Percentiles rank a stretch among this genome's conserved stretches.
Conservation (phyloP, 1,284 basidiomycete genomes). For the Inonotus hispidus region DNA sequence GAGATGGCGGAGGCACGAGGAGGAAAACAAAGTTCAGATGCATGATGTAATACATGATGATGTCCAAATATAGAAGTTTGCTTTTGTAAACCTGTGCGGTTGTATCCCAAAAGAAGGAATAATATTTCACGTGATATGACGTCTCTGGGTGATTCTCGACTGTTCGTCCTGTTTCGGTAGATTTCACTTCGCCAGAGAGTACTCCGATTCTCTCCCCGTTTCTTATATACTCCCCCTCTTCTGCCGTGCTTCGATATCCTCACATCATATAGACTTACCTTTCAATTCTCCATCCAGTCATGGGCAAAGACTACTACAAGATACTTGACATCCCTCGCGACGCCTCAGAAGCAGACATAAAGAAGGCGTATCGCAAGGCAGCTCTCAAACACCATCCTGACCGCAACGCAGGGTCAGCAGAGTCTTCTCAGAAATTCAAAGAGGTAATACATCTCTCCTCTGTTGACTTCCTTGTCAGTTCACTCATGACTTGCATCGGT, state of each 20-base stretch:
- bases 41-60: not conserved
- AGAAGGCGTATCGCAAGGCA: constrained; percentile 81
- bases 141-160: constrained; percentile 1
- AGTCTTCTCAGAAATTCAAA: constrained; percentile 89
- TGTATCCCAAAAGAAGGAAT: not conserved
- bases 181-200: not conserved
- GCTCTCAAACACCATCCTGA: constrained; percentile 93
- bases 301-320: constrained; percentile 83
- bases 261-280: not conserved
- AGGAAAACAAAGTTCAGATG: constrained; percentile 6
- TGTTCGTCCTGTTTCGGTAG: not conserved
- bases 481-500: constrained; percentile 3
- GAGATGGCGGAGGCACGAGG: constrained; percentile 29
- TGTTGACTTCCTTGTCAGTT: not conserved
- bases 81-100: not conserved
- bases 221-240: not conserved
- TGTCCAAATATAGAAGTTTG: not conserved
- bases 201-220: not conserved
- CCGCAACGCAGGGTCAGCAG: constrained; percentile 80
- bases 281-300: constrained; percentile 26
- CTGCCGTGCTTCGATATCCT: not conserved
- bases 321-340: constrained; percentile 68
- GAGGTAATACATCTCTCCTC: constrained; percentile 50
- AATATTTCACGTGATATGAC: not conserved
- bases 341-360: constrained; percentile 81